These are phyloP conservation scores for Choanephora cucurbitarum DNA, from an alignment of 371 early-diverging fungal genomes.

Conservation along the genomic window DNA sequence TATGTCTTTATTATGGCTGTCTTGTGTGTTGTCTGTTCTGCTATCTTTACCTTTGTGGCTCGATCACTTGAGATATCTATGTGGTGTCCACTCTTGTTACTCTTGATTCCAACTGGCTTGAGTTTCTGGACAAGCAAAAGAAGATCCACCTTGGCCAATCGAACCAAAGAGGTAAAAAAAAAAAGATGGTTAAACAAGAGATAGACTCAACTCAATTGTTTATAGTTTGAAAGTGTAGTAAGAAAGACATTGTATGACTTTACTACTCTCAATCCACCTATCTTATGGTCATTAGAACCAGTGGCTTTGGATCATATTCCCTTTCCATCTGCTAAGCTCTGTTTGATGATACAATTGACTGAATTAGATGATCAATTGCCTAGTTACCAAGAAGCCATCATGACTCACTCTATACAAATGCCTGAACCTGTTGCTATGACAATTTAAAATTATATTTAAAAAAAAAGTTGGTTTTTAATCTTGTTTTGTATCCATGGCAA, in stretches of 20 bases:
- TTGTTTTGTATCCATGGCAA: constrained; percentile 15
- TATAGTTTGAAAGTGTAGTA: constrained; percentile 38
- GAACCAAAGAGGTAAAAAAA: constrained; percentile 33
- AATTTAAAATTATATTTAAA: background rate
- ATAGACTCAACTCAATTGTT: no score
- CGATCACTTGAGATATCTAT: constrained; percentile 44
- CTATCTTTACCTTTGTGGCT: constrained; percentile 42
- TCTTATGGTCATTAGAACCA: constrained; percentile 34
- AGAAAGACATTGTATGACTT: constrained; percentile 41
- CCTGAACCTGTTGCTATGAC: background rate
- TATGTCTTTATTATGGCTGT: constrained; percentile 41
- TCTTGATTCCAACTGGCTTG: constrained; percentile 39
- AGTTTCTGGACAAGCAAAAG: constrained; percentile 48
- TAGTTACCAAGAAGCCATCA: constrained; percentile 35
- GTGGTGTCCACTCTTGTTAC: constrained; percentile 48
- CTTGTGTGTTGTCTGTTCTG: constrained; percentile 39
- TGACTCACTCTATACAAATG: constrained; percentile 27
- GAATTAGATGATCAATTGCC: constrained; percentile 33
- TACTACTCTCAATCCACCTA: constrained; percentile 32
- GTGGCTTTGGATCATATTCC: constrained; percentile 16
- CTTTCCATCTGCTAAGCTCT: constrained; percentile 25
- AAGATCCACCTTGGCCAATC: constrained; percentile 24
- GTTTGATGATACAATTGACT: constrained; percentile 34
- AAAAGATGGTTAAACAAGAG: no score
- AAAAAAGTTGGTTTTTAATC: constrained; percentile 2